phyloP scores from a whole-genome alignment of 306 rosid genomes.

The Heteromeles arbutifolia region DNA sequence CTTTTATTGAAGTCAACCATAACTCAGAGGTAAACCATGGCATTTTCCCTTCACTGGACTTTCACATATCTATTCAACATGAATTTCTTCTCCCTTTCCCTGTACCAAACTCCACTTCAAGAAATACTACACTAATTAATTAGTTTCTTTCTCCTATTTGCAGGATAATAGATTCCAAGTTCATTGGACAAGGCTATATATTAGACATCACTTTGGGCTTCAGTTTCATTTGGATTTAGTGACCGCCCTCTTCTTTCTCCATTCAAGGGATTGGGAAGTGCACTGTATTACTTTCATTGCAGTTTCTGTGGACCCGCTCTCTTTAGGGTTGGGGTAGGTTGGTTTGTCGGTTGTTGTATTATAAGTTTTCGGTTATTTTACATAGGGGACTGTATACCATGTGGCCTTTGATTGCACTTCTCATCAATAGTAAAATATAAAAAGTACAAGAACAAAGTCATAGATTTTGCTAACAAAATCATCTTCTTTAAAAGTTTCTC shows the following conservation, averaged over 20 bases:
- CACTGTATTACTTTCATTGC: neutral
- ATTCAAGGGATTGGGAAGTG: neutral
- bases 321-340: neutral
- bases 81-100: neutral
- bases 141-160: neutral
- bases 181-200: neutral
- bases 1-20: neutral
- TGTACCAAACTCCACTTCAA: neutral
- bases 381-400: neutral
- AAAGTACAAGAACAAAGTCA: neutral
- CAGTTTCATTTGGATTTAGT: neutral
- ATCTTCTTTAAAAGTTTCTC: neutral
- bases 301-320: neutral
- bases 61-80: neutral
- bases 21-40: neutral
- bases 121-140: neutral
- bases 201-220: neutral
- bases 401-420: neutral
- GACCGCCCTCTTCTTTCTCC: neutral
- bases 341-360: neutral
- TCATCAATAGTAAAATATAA: neutral
- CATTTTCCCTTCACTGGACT: neutral
- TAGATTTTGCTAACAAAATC: neutral
- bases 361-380: neutral
- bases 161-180: neutral